Conservation (phyloP, 164 flowering plant genomes). For the Vitis riparia region DNA sequence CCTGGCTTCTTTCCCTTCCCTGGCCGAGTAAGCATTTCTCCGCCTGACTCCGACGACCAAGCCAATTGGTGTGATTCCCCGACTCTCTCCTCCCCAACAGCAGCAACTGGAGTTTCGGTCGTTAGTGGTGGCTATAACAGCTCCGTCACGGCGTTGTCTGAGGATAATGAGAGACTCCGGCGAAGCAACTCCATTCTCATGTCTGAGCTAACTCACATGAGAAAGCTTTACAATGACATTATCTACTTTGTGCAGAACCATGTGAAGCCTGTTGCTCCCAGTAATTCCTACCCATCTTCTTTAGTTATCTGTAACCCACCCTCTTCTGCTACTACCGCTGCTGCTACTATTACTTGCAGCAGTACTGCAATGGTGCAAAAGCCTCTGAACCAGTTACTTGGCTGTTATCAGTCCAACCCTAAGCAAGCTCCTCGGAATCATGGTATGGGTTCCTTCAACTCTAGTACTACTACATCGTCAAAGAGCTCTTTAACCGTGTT, state of each 20-base stretch:
- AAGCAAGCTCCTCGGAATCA: conserved; percentile 27
- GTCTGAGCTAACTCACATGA: conserved; percentile 92
- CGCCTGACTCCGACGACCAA: conserved; percentile 66
- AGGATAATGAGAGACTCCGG: conserved; percentile 85
- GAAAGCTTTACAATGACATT: conserved; percentile 88
- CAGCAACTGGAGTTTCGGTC: conserved; percentile 14
- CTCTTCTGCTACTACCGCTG: not conserved
- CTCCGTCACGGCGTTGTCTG: conserved; percentile 58
- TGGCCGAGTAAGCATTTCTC: conserved; percentile 49
- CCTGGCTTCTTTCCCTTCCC: conserved; percentile 45
- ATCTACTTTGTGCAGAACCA: conserved; percentile 95
- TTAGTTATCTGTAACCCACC: conserved; percentile 29
- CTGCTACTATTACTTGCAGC: not conserved
- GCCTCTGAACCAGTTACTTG: conserved; percentile 39
- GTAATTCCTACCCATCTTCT: conserved; percentile 48
- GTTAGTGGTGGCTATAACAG: conserved; percentile 6
- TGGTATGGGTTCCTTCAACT: conserved; percentile 17
- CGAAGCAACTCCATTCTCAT: conserved; percentile 78
- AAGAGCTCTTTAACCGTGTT: conserved; percentile 42
- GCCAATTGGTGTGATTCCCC: conserved; percentile 58
- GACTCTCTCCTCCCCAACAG: conserved; percentile 35
- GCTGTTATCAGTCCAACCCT: conserved; percentile 32
- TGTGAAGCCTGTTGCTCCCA: conserved; percentile 87
- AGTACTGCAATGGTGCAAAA: conserved; percentile 25
- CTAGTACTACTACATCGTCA: conserved; percentile 25